Evolutionary conservation across 202 grass and related monocot species (phyloP), one percentile per base, ranked within the genome.

Genomic region (Elaeis oleifera): DNA sequence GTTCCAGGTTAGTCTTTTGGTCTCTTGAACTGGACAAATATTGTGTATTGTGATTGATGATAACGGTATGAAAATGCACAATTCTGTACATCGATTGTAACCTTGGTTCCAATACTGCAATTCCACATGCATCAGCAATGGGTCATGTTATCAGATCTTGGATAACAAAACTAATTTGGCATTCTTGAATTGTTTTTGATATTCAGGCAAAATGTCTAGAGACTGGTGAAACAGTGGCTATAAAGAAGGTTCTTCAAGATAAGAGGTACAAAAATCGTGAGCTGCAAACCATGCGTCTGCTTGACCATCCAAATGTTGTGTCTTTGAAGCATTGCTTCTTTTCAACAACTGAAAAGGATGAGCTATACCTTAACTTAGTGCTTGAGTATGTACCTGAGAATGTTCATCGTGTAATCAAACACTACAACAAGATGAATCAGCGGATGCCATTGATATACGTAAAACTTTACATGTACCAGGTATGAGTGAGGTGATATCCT

Each of bases 221-320:
- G 67, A 86, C 90, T 16, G 80, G 90, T 18, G 83, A 95, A 68
- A 84, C 82, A n/a, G 83, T 95, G 66, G 82, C 85, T 15, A 95
- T 95, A 57, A 95, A 89, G 76, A 95, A 95, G 76, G 85, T 95
- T 65, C 27, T 95, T 27, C 90, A 95, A 76, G 85, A 95, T 63
- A 85, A 83, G 59, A 74, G 85, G 53, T 95, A 95, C 77, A 95
- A 89, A 63, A 95, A 95, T 22, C 78, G 82, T 3, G 90, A 89
- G 73, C 49, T 95, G 32, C 82, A 89, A 60, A 83, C 77, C 50
- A 95, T 89, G 82, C 85, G 77, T 1, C 64, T 82, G 7, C 81
- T 86, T 67, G 77, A 95, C 66, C 82, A 95, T 71, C 77, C 71
- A 65, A 95, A 89, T 68, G 82, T 77, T 52, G 78, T 95, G 6